Evolutionary conservation across 108 stramenopile genomes (phyloP).

Genomic region (Cyclotella baltica): DNA sequence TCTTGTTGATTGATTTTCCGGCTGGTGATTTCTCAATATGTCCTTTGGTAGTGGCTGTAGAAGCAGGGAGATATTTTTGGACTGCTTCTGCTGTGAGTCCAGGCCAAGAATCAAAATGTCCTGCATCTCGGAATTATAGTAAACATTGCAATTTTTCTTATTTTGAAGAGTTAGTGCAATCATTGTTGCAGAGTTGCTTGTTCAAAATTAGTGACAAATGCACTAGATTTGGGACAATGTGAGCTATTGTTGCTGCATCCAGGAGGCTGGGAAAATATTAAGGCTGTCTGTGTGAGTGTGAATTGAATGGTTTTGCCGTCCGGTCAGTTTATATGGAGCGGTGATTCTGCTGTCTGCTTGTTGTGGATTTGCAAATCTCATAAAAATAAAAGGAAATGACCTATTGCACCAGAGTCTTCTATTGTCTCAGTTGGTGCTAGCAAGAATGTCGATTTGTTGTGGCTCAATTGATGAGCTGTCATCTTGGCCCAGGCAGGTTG

Average conservation of each 20-base stretch:
- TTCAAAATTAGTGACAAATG: conserved; percentile 24
- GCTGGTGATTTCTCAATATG: conserved; percentile 10
- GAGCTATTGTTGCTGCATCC: background rate
- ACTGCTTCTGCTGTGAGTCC: conserved; percentile 9
- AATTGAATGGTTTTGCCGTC: conserved; percentile 24
- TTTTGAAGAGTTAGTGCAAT: conserved; percentile 16
- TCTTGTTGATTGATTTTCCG: background rate
- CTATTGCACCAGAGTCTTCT: conserved; percentile 23
- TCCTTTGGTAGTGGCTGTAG: conserved; percentile 19
- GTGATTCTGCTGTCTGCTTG: background rate
- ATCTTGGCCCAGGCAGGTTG: too few species aligned
- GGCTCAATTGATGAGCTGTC: too few species aligned
- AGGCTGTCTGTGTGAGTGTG: conserved; percentile 36
- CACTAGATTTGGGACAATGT: conserved; percentile 24
- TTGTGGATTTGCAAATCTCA: conserved; percentile 1
- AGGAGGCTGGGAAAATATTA: conserved; percentile 2
- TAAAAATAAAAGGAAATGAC: conserved; percentile 7
- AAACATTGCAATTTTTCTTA: conserved; percentile 4
- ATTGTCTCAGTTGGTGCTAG: background rate
- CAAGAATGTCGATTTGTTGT: too few species aligned
- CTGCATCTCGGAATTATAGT: conserved; percentile 9
- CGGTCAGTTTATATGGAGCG: conserved; percentile 19
- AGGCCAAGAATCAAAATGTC: conserved; percentile 7
- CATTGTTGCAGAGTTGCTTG: conserved; percentile 15
- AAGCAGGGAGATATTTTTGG: background rate